Evolutionary conservation across 2,329 filamentous ascomycete species (phyloP), one percentile per base, ranked within the genome.

Genomic region (Aspergillus melleus): DNA sequence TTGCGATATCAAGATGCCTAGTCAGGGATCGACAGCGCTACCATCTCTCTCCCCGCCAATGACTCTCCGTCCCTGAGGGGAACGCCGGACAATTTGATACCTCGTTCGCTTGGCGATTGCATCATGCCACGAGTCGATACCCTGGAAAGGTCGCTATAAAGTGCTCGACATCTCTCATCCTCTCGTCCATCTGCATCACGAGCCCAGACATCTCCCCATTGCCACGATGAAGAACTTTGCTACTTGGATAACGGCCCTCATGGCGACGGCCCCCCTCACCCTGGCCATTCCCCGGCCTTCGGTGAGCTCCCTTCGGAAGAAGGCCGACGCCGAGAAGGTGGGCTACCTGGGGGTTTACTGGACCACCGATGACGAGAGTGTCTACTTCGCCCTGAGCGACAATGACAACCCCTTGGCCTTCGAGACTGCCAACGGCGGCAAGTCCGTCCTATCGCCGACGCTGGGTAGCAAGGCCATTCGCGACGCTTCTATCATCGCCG

Each of bases 271-370:
- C n/a, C 22, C 50, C 19, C 14, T 12, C 8, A 30, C 50, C 9
- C 19, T 39, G 30, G 50, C 50, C 16, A 32, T 52, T 16, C 50
- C 50, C 10, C 30, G 22, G 6, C 30, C 30, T 8, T 24, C 29
- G 30, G 12, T 9, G 11, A 19, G 11, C 6, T 14, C n/a, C 1
- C 47, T 52, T 16, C 10, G 30, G 22, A 56, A 54, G 16, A 61
- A 46, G 24, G 52, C 54, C 11, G 55, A 61, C n/a, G 4, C 49
- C 4, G 30, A 24, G 1, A 64, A 64, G 32, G 62, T 54, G 4
- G 60, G 62, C 8, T 64, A 64, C 24, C 55, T 64, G 2, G 55
- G 42, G 0, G 58, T 63, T 2, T 64, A 64, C 60, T 64, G 62
- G 62, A 64, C 53, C 6, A 64, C 60, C 1, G 53, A 57, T 1